Base-by-base conservation (phyloP, 148 eudicot genomes). In the Vaccinium corymbosum region DNA sequence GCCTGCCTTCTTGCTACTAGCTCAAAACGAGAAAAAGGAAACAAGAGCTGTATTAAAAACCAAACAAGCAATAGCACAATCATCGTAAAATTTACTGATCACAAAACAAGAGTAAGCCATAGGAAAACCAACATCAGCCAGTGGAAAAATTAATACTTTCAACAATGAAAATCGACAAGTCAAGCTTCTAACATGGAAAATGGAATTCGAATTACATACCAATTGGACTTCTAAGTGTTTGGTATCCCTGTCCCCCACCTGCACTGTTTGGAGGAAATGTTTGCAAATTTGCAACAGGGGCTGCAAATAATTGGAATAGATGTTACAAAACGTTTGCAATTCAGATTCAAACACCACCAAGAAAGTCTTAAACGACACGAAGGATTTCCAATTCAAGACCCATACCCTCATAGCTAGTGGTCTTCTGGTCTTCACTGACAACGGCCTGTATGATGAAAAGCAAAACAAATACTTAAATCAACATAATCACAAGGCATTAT, bases 211-310 rank as follows among this genome's bases (percentile, higher is more conserved):
- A 68, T 61, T 62, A 15, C 89, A 75, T 92, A 97, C 99, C 99
- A 86, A 87, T 90, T 50, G 94, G 82, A 81, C 86, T 80, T 53
- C 86, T 86, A 57, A 92, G 75, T 80, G 90, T 91, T 81, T 93
- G 97, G 80, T 94, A 92, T 78, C 94, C 94, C 20, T 42, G 92
- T 59, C 92, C 92, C 20, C 88, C 87, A 20, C 88, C 90, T 74
- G 83, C 89, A 76, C 91, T 87, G 68, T 89, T 90, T 16, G 95
- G 97, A 73, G 98, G 97, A 89, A 92, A 92, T 49, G 75, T 90
- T 82, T 93, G 97, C 83, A 92, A 68, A 89, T 90, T 93, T 38
- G 94, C 97, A 66, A 85, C 88, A 66, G 99, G 88, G 79, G 84
- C 99, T 97, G 90, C 93, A 92, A 22, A 71, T 7, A 81, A 84